These are phyloP conservation scores for Irpex sp. DNA, from an alignment of 1,284 basidiomycete species.

Conservation along the genomic window DNA sequence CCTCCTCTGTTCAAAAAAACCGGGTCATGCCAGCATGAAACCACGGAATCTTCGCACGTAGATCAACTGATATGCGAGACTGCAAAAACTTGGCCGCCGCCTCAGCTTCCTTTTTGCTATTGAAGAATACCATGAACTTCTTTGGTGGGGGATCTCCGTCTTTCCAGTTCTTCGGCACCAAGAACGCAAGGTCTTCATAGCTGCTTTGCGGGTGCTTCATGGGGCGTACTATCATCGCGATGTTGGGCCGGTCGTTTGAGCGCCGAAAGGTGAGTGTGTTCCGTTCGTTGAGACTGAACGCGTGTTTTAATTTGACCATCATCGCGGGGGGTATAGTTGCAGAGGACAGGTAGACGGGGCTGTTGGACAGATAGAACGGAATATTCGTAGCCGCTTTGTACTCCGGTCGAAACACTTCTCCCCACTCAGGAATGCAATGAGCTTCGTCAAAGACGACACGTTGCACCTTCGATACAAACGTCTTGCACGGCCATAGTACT, in stretches of 20 bases:
- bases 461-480: constrained; percentile 19
- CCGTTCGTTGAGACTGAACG: neutral
- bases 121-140: constrained; percentile 11
- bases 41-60: constrained; percentile 14
- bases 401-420: constrained; percentile 24
- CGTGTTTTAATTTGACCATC: neutral
- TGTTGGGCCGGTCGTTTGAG: constrained; percentile 6
- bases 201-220: constrained; percentile 1
- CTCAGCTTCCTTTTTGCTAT: constrained; percentile 16
- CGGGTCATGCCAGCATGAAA: constrained; percentile 17
- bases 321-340: constrained; percentile 3
- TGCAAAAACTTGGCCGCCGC: constrained; percentile 10
- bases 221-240: neutral
- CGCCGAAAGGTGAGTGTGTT: neutral
- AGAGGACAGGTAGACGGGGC: constrained; percentile 2
- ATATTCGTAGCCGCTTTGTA: constrained; percentile 19
- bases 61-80: constrained; percentile 5
- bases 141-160: constrained; percentile 1
- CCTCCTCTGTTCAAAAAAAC: constrained; percentile 11
- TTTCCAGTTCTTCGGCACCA: constrained; percentile 5
- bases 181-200: constrained; percentile 17
- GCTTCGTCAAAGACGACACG: constrained; percentile 31
- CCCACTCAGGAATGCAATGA: constrained; percentile 33
- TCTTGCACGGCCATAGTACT: constrained; percentile 18
- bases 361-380: neutral